Base-by-base conservation (phyloP, 441 rosid species). In the Aquilaria agallochum region DNA sequence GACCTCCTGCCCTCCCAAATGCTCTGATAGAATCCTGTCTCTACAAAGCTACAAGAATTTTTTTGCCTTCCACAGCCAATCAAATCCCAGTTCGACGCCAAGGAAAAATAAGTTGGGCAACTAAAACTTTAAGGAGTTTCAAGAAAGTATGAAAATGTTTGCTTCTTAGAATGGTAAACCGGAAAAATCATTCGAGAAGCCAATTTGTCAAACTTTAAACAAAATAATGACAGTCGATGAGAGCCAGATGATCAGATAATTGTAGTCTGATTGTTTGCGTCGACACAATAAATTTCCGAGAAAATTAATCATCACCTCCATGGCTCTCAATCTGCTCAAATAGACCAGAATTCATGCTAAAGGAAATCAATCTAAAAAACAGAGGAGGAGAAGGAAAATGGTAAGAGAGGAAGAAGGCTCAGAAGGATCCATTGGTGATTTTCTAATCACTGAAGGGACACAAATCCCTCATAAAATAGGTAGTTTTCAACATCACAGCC, bases 341-440 rank as follows among this genome's bases (percentile, higher is more conserved):
- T 20, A 20, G 20, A 20, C 20, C 1, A 20, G 20, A 20, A 20
- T 20, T 20, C 20, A 13, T 14, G 20, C 0, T 33, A 6, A 15
- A 40, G 6, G n/a, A 0, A 6, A 2, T 8, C 5, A 1, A 44
- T 1, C 6, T 1, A 0, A 55, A 1, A 49, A 20, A 54, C 0
- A 32, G 11, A 12, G 66, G 10, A 2, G 40, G 12, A 15, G 11
- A 63, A 2, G 0, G 2, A 45, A 36, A 31, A n/a, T 8, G 5
- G 3, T 13, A 27, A 34, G 27, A 44, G n/a, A 27, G 59, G 51
- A 56, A 4, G 69, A 62, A 71, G 79, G 80, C 94, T 91, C 96
- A 92, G 95, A 83, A 91, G 97, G 96, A 92, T 85, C 96, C 95
- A 89, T 92, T 92, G 95, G 96, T 82, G 73, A 63, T 33, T 82